phyloP scores from a whole-genome alignment of 495 filamentous ascomycete species.

The Penicillium malachiteum region DNA sequence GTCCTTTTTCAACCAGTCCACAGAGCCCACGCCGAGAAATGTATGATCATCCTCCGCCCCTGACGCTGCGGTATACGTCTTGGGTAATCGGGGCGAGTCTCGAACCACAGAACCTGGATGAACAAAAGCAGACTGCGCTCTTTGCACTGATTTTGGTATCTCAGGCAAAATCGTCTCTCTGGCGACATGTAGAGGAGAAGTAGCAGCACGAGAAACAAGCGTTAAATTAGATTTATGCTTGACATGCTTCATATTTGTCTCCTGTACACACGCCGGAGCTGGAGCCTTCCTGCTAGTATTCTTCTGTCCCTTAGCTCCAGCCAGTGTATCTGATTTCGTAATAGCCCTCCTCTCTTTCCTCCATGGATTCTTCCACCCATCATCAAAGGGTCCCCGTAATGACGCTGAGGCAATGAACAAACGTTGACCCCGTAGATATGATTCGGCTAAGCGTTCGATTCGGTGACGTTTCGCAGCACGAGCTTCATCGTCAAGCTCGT shows the following conservation, averaged over 20 bases:
- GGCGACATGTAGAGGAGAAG: not conserved
- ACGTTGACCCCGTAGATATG: constrained; percentile 57
- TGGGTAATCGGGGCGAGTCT: constrained; percentile 1
- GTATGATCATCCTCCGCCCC: constrained; percentile 1
- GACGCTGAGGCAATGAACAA: constrained; percentile 61
- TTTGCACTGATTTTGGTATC: not conserved
- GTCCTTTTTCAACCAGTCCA: constrained; percentile 44
- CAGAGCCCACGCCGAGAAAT: constrained; percentile 3
- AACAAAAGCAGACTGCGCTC: not conserved
- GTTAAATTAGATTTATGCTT: constrained; percentile 10
- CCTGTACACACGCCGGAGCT: constrained; percentile 10
- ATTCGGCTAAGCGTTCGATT: constrained; percentile 57
- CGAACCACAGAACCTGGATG: not conserved
- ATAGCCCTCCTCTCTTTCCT: constrained; percentile 29
- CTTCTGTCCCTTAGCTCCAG: not conserved
- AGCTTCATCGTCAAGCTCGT: constrained; percentile 49
- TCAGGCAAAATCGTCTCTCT: not conserved
- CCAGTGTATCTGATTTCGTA: not conserved
- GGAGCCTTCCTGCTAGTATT: not conserved
- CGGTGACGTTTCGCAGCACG: constrained; percentile 52
- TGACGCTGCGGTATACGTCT: constrained; percentile 3
- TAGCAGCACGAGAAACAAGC: not conserved
- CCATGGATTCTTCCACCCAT: constrained; percentile 68
- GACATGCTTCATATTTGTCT: constrained; percentile 14
- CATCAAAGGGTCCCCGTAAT: constrained; percentile 62